Conservation (phyloP, 2,329 filamentous ascomycete species). For the Nigrograna mackinnonii region DNA sequence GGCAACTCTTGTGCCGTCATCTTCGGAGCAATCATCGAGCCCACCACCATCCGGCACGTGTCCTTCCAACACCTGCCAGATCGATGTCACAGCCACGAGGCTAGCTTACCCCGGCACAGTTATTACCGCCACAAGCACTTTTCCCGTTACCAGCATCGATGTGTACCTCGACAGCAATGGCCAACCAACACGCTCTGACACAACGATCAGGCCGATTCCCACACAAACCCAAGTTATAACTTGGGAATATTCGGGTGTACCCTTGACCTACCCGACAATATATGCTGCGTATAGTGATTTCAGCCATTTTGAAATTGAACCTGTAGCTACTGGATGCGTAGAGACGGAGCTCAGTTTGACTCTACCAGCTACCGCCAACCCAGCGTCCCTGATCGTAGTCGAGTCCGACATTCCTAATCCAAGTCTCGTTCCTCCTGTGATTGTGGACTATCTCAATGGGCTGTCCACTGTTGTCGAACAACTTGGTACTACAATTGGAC, state of each 20-base stretch:
- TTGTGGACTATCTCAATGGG: conserved; percentile 34
- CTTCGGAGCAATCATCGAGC: conserved; percentile 1
- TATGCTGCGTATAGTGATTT: conserved; percentile 36
- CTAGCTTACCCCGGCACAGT: conserved; percentile 32
- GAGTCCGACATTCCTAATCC: conserved; percentile 22
- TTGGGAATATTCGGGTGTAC: conserved; percentile 27
- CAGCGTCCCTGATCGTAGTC: conserved; percentile 24
- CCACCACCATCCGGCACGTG: conserved; percentile 10
- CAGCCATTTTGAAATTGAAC: conserved; percentile 25
- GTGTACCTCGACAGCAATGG: conserved; percentile 20
- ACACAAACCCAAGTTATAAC: conserved; percentile 20
- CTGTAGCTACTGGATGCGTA: conserved; percentile 22
- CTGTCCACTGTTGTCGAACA: conserved; percentile 31
- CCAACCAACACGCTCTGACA: conserved; percentile 14
- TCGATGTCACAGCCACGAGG: conserved; percentile 33
- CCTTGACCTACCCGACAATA: conserved; percentile 34
- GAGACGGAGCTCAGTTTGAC: conserved; percentile 16
- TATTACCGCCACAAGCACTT: conserved; percentile 12
- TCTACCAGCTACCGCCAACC: conserved; percentile 30
- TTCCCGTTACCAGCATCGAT: conserved; percentile 23
- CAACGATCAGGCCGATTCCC: conserved; percentile 14
- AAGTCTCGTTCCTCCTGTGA: conserved; percentile 22
- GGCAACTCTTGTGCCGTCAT: conserved; percentile 16
- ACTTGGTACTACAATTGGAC: conserved; percentile 27
- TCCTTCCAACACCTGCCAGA: conserved; percentile 30